Evolutionary conservation across 805 yeast genomes (phyloP).

Genomic region (Tetrapisispora namnaoensis): DNA sequence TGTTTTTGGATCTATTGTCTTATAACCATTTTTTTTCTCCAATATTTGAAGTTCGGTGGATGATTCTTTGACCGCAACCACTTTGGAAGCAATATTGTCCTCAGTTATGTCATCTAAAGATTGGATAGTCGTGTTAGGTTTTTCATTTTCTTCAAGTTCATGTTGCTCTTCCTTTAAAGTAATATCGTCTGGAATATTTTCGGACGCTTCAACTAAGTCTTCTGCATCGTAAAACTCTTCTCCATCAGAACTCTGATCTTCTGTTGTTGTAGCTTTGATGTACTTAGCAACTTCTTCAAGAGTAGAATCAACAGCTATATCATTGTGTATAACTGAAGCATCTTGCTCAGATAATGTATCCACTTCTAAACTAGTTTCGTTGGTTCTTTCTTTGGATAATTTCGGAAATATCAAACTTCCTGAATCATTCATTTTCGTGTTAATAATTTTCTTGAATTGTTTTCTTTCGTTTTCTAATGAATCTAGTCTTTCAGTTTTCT

Average conservation of each 20-base stretch:
- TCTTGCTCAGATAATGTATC: neutral
- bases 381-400: neutral
- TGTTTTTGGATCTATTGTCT: slow-evolving; percentile 3
- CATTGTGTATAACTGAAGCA: neutral
- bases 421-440: slow-evolving; percentile 22
- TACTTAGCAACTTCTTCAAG: slow-evolving; percentile 22
- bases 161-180: neutral
- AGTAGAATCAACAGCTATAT: slow-evolving; percentile 20
- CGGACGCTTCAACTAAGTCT: slow-evolving; percentile 29
- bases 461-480: slow-evolving; percentile 53
- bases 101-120: neutral
- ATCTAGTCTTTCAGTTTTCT: slow-evolving; percentile 53
- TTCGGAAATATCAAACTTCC: neutral
- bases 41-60: neutral
- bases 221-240: slow-evolving; percentile 76
- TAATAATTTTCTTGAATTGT: slow-evolving; percentile 44
- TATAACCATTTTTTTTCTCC: neutral
- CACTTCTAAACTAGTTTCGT: neutral
- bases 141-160: neutral
- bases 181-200: neutral
- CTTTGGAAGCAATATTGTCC: neutral
- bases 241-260: slow-evolving; percentile 35
- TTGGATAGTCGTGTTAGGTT: too few relatives aligned
- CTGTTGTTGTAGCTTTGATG: slow-evolving; percentile 18
- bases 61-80: neutral